Evolutionary conservation across 23 red algal species (phyloP).

Genomic region (Pyropia haitanensis): DNA sequence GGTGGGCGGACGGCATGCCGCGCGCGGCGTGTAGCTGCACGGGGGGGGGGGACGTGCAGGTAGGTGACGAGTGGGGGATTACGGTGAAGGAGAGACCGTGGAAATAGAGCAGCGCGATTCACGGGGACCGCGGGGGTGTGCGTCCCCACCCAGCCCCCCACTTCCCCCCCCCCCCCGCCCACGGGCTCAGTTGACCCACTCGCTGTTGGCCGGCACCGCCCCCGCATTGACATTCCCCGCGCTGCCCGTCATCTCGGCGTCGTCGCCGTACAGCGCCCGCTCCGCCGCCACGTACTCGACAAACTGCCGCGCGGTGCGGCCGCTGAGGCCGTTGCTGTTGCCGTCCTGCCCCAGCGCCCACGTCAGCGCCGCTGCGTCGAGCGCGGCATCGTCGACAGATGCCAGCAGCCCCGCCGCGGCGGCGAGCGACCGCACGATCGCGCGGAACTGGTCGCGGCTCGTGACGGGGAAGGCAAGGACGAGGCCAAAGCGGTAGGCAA

Average conservation of each 20-base stretch:
- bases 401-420: background rate
- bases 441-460: background rate
- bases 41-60: too few species aligned
- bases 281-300: background rate
- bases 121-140: too few species aligned
- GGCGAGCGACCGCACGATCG: conserved; percentile 3
- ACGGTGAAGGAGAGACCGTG: too few species aligned
- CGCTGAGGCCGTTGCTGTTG: conserved; percentile 2
- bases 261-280: conserved; percentile 3
- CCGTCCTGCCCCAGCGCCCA: conserved; percentile 21
- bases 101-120: too few species aligned
- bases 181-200: conserved; percentile 20
- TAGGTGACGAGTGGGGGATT: too few species aligned
- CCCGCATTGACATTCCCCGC: conserved; percentile 23
- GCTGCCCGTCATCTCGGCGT: background rate
- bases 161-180: too few species aligned
- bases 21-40: too few species aligned
- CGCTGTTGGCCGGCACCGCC: conserved; percentile 31
- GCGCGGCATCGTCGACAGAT: background rate
- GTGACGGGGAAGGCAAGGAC: conserved; percentile 4
- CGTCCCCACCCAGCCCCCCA: too few species aligned
- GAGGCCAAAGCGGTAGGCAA: conserved; percentile 5
- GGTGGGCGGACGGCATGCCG: too few species aligned
- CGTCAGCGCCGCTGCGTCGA: background rate
- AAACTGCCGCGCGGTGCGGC: conserved; percentile 16